phyloP scores from a whole-genome alignment of 2,329 filamentous ascomycete species.

The Alternaria consortialis region DNA sequence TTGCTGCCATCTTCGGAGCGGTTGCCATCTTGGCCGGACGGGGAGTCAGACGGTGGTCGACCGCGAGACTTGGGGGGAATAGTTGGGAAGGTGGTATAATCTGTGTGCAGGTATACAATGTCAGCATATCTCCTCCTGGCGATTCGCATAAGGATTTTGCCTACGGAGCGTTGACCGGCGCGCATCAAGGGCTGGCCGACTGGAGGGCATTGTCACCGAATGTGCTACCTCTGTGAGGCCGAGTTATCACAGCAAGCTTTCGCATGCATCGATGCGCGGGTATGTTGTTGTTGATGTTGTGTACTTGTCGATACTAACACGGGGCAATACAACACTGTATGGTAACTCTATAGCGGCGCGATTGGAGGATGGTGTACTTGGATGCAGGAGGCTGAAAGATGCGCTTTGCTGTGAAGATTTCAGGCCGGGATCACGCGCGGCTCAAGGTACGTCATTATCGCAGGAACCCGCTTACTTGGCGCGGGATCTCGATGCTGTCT shows the following conservation, averaged over 20 bases:
- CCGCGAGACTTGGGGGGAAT: constrained; percentile 74
- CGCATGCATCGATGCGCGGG: constrained; percentile 21
- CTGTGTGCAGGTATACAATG: neutral
- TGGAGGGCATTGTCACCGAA: constrained; percentile 35
- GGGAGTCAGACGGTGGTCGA: constrained; percentile 54
- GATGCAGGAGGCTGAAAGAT: constrained; percentile 6
- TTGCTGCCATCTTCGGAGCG: constrained; percentile 46
- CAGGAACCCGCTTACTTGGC: constrained; percentile 16
- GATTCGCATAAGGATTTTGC: neutral
- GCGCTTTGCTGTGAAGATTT: constrained; percentile 9
- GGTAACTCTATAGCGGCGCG: neutral
- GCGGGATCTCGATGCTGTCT: constrained; percentile 5
- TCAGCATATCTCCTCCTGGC: neutral
- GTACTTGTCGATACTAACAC: neutral
- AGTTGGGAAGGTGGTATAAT: constrained; percentile 85
- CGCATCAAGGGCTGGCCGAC: constrained; percentile 48
- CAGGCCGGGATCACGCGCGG: constrained; percentile 13
- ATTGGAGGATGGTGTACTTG: neutral
- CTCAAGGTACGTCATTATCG: constrained; percentile 12
- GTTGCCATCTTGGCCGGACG: constrained; percentile 37
- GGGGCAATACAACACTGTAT: neutral
- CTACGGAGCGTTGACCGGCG: constrained; percentile 62
- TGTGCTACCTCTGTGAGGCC: constrained; percentile 36
- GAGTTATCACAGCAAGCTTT: constrained; percentile 7
- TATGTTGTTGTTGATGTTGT: neutral